phyloP scores from a whole-genome alignment of 176 grass and related monocot species.

The Oryza glaberrima region DNA sequence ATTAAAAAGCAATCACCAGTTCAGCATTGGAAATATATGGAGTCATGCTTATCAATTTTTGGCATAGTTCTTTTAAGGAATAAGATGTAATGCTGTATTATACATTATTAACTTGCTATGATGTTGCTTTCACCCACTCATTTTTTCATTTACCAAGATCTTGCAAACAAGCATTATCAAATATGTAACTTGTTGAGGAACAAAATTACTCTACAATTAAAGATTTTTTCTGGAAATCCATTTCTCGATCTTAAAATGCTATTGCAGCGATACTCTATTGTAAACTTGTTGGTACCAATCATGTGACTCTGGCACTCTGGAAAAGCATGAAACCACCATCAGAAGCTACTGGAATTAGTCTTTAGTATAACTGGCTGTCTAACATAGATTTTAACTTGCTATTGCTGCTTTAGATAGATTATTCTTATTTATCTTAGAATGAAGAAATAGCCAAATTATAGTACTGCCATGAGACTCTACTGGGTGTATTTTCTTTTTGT shows the following conservation, averaged over 20 bases:
- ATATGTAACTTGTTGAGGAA: conserved; percentile 4
- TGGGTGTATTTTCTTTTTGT: conserved; percentile 14
- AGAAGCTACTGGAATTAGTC: conserved; percentile 5
- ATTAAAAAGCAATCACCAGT: neutral
- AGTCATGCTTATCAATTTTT: conserved; percentile 18
- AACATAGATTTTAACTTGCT: neutral
- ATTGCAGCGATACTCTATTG: neutral
- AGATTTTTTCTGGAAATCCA: neutral
- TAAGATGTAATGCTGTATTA: neutral
- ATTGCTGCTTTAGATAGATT: conserved; percentile 16
- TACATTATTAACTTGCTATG: conserved; percentile 7
- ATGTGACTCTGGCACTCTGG: neutral
- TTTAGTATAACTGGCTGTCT: neutral
- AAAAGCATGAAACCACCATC: conserved; percentile 8
- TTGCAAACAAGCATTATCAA: neutral
- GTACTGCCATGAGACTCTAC: conserved; percentile 1
- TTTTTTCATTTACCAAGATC: conserved; percentile 22
- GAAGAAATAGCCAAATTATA: conserved; percentile 1
- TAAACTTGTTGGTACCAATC: neutral
- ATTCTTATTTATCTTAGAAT: neutral
- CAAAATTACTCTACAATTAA: conserved; percentile 17
- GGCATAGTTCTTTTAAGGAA: conserved; percentile 9
- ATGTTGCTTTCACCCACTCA: conserved; percentile 6
- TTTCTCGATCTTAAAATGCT: neutral
- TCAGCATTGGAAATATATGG: neutral